Base-by-base conservation (phyloP, 2,329 filamentous ascomycete genomes). In the Plectosphaerella plurivora region DNA sequence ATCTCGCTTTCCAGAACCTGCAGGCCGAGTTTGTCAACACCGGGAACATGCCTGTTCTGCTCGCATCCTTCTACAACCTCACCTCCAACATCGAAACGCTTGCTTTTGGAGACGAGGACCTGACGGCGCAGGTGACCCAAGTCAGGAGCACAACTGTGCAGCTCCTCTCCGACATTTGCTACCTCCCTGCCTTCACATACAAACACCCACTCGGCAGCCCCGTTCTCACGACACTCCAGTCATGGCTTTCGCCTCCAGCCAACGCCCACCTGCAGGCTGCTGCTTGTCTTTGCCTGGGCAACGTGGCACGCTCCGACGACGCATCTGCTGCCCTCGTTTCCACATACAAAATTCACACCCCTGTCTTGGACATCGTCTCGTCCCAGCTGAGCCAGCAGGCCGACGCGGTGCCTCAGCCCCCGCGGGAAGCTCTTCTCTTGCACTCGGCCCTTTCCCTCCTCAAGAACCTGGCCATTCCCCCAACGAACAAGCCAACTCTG, bases 401-500 rank as follows among this genome's bases (percentile, higher is more conserved):
- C n/a, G 41, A 20, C 18, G 41, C n/a, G 2, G 41, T 12, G 10
- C 36, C 48, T 14, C 48, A 50, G 14, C 36, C 36, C 22, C 55
- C 55, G 5, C 64, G 59, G 8, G 73, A 78, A 55, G 63, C 74
- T 1, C 79, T 84, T 55, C 74, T 83, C 15, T 69, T 83, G 1
- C 82, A 86, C 60, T 74, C 81, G 1, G 69, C 73, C 2, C 70
- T 87, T 16, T 78, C 81, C 8, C 84, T 85, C 60, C 75, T 86
- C 54, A 86, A 84, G 65, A 87, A 87, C 62, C 76, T 87, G 9
- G 79, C 83, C 24, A 81, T 87, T 49, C 80, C 82, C 0, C 52
- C 66, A 0, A 62, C 65, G 24, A 86, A 86, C 66, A 86, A 84
- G 62, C 56, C 71, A 3, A 47, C 67, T 0, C 69, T 87, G 2